Base-by-base conservation (phyloP, 1,284 basidiomycete genomes). In the Sphaerobolus stellatus region DNA sequence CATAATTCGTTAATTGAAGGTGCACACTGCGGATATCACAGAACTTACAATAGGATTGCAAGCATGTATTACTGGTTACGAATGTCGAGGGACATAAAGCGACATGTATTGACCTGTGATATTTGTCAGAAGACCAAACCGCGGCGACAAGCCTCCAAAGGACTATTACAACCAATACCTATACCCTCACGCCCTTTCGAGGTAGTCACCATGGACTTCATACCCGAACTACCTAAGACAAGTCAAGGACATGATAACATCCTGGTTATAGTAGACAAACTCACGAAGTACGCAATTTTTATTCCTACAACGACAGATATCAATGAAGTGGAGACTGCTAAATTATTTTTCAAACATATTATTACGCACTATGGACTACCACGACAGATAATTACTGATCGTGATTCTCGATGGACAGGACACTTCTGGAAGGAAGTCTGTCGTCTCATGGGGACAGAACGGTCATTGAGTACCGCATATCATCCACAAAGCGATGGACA, bases 401-500 rank as follows among this genome's bases (percentile, higher is more conserved):
- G 52, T 5, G 61, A 63, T 47, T n/a, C 50, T 1, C 24, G 54
- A 1, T 63, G 60, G 60, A 50, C 54, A 1, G 49, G 33, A 29
- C 48, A 55, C 7, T 59, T 61, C 43, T 61, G 59, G 62, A 34
- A 41, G 14, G 48, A 48, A 22, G 25, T 64, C 0, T 46, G 50
- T 5, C 44, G 46, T 16, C n/a, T 43, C 5, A 27, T 65, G 34
- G 34, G 41, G 6, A 58, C 56, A 0, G 14, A 55, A 4, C 41
- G 58, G 28, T 44, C 43, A 2, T 45, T 60, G 5, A 58, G 62
- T 0, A 56, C 62, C 0, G 36, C 56, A 2, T 56, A 63, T 50
- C 63, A 65, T 33, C 62, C 62, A 7, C 58, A 65, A 30, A 44
- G 49, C 24, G 58, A 65, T 31, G 62, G 64, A 7, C 62, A 63